Evolutionary conservation across 2,329 filamentous ascomycete genomes (phyloP), one percentile per base, ranked within the genome.

Genomic region (Xylaria polymorpha): DNA sequence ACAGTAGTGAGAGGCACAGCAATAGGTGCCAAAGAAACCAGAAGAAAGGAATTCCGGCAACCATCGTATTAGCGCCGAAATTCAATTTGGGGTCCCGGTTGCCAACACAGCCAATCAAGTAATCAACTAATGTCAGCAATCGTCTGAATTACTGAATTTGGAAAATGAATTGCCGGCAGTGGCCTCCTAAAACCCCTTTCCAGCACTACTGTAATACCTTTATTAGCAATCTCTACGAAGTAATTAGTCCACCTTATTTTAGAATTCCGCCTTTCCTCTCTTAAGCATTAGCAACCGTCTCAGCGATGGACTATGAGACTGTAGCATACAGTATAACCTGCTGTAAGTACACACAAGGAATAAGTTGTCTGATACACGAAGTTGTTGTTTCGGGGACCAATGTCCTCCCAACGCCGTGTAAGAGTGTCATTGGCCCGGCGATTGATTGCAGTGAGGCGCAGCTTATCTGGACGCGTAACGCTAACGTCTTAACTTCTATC

Each of bases 381-480:
- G 57, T 46, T 39, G 53, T 9, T 44, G 20, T 57, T 25, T 32
- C 62, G 43, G 20, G 20, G 14, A 59, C 7, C 14, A 9, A 59
- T 5, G 6, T 20, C 25, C 12, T 18, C n/a, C n/a, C n/a, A n/a
- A 2, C 14, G 62, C 58, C 56, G 60, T 64, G 64, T 56, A 67
- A 60, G 64, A 59, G 44, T 32, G 22, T 18, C 60, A 69, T 69
- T 69, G 67, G 67, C 22, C n/a, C 12, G 20, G 12, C 8, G 37
- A 43, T 35, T 50, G 35, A 25, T 60, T 20, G 32, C 46, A 60
- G 22, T 22, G 63, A 61, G 68, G 68, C 68, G 64, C 68, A 70
- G 68, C 32, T 51, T 43, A 39, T 46, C 39, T n/a, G 53, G 59
- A 62, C 67, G 55, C 67, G 67, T 69, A 69, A 69, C 55, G 7